These are phyloP conservation scores for Verticillium dahliae DNA, from an alignment of 2,329 filamentous ascomycete species.

Conservation along the genomic window DNA sequence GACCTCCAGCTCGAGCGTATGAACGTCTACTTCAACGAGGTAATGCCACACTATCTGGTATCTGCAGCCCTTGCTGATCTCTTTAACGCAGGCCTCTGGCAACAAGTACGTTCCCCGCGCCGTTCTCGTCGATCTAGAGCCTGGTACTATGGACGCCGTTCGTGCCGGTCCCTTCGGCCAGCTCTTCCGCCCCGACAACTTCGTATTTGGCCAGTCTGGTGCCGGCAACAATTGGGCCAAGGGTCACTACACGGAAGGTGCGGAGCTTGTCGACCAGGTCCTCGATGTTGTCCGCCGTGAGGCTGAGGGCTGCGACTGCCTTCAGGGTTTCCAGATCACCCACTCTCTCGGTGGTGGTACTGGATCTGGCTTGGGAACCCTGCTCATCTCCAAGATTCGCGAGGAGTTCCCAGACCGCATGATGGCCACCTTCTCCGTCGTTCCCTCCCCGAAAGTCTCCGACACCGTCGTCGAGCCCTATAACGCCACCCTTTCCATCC, in stretches of 20 bases:
- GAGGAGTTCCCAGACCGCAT: constrained; percentile 99
- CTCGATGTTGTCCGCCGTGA: constrained; percentile 98
- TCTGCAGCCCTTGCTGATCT: neutral
- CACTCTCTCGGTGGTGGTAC: constrained; percentile 99
- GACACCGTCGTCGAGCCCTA: constrained; percentile 99
- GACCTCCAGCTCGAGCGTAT: constrained; percentile 99
- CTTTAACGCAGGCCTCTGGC: constrained; percentile 63
- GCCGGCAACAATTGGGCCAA: constrained; percentile 99
- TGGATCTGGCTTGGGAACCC: constrained; percentile 99
- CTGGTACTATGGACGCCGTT: constrained; percentile 99
- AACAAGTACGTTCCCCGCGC: constrained; percentile 99
- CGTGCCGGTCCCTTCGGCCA: constrained; percentile 96
- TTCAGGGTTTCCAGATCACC: constrained; percentile 99
- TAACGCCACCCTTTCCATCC: constrained; percentile 97
- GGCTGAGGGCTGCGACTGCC: constrained; percentile 98
- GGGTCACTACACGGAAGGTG: constrained; percentile 99
- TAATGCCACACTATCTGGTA: constrained; percentile 20
- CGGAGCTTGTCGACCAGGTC: constrained; percentile 96
- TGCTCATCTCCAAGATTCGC: constrained; percentile 99
- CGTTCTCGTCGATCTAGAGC: constrained; percentile 98
- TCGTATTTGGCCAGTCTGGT: constrained; percentile 98
- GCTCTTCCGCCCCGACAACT: constrained; percentile 99
- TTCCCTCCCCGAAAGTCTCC: constrained; percentile 98
- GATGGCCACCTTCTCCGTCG: constrained; percentile 99
- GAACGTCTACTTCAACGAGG: constrained; percentile 97